phyloP scores from a whole-genome alignment of 2,329 filamentous ascomycete species.

The Aspergillus sp. region DNA sequence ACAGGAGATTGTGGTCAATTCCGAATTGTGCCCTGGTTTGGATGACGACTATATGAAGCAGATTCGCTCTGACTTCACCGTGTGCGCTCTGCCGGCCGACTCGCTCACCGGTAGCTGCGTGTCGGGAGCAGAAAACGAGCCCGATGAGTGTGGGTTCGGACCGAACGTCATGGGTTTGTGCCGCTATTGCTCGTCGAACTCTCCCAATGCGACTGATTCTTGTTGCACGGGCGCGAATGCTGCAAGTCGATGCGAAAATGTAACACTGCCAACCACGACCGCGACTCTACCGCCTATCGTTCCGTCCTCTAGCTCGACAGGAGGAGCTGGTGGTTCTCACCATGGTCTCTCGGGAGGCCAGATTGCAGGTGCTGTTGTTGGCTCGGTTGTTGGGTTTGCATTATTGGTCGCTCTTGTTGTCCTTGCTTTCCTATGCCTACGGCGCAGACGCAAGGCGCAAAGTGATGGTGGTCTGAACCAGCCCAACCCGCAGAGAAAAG shows the following conservation, averaged over 20 bases:
- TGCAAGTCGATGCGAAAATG: conserved; percentile 62
- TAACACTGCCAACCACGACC: conserved; percentile 65
- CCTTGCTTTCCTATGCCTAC: conserved; percentile 50
- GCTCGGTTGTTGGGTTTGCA: conserved; percentile 61
- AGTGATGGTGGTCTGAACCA: conserved; percentile 80
- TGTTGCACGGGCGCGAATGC: conserved; percentile 81
- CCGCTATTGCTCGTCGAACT: conserved; percentile 73
- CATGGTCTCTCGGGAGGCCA: conserved; percentile 66
- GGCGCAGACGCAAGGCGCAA: conserved; percentile 51
- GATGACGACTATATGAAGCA: conserved; percentile 59
- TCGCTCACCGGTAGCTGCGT: conserved; percentile 71
- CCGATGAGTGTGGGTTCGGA: conserved; percentile 75
- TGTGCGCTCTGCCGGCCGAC: conserved; percentile 74
- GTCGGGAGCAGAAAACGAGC: conserved; percentile 68
- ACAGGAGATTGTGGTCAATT: conserved; percentile 69
- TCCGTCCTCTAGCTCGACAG: conserved; percentile 50
- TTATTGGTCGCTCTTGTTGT: conserved; percentile 60
- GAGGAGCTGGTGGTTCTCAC: conserved; percentile 27
- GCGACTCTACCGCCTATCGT: conserved; percentile 51
- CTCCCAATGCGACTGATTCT: conserved; percentile 85
- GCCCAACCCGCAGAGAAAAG: conserved; percentile 58
- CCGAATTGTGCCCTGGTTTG: conserved; percentile 61
- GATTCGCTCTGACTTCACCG: conserved; percentile 85
- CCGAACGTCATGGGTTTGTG: conserved; percentile 68
- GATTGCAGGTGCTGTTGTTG: conserved; percentile 85